phyloP scores from a whole-genome alignment of 2,329 filamentous ascomycete genomes.

The Trichoderma brevicompactum region DNA sequence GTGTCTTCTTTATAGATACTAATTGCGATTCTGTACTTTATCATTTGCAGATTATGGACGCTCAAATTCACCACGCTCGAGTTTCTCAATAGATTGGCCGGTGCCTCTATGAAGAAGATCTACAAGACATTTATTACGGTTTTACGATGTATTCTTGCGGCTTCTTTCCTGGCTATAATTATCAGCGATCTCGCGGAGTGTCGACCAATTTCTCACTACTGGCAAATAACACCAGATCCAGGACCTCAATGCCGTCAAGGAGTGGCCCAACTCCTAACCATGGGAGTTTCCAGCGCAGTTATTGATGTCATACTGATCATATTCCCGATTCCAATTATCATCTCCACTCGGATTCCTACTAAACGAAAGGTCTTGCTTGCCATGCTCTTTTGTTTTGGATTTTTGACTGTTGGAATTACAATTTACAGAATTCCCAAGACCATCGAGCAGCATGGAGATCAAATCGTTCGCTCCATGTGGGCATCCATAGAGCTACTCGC shows the following conservation, averaged over 20 bases:
- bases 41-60: slow-evolving; percentile 2
- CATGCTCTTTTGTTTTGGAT: slow-evolving; percentile 14
- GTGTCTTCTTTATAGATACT: background rate
- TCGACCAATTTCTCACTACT: slow-evolving; percentile 13
- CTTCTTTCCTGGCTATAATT: slow-evolving; percentile 9
- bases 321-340: slow-evolving; percentile 15
- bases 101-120: slow-evolving; percentile 3
- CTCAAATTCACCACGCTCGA: slow-evolving; percentile 18
- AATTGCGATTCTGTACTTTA: too few species aligned
- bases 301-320: slow-evolving; percentile 15
- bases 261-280: slow-evolving; percentile 10
- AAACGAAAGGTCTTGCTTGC: slow-evolving; percentile 12
- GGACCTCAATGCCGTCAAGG: slow-evolving; percentile 16
- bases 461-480: slow-evolving; percentile 16
- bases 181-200: slow-evolving; percentile 13
- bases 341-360: slow-evolving; percentile 16
- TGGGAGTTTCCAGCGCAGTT: slow-evolving; percentile 15
- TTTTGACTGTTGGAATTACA: slow-evolving; percentile 11
- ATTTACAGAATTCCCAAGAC: slow-evolving; percentile 13
- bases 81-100: slow-evolving; percentile 8
- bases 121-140: slow-evolving; percentile 7
- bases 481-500: slow-evolving; percentile 17
- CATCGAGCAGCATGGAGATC: slow-evolving; percentile 12
- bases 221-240: slow-evolving; percentile 14
- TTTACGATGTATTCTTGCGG: background rate